Percentiles rank a stretch among this genome's conserved stretches.
phyloP scores from a whole-genome alignment of 805 yeast genomes.

The Candida quercuum region DNA sequence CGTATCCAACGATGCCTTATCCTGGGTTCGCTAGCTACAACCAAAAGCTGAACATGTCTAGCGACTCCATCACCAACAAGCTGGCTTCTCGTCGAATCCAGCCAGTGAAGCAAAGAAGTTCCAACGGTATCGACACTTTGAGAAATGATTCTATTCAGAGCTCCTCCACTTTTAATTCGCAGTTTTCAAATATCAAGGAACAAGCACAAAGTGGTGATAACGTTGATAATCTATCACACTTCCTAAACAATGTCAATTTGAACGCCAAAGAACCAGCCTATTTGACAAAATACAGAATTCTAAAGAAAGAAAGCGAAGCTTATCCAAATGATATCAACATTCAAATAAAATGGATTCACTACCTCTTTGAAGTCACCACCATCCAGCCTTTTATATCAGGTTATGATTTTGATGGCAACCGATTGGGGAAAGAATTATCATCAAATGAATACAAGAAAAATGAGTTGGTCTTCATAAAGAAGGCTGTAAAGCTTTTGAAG shows the following conservation, averaged over 20 bases:
- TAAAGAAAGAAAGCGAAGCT: too few species aligned
- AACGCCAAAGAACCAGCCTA: slow-evolving; percentile 26
- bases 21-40: neutral
- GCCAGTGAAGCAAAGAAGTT: neutral
- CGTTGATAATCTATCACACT: neutral
- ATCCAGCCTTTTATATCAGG: slow-evolving; percentile 35
- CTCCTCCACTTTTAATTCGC: neutral
- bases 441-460: slow-evolving; percentile 43
- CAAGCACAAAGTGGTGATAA: neutral
- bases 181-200: neutral
- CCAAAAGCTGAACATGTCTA: neutral
- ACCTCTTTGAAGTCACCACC: slow-evolving; percentile 43
- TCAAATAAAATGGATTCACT: slow-evolving; percentile 63
- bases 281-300: too few species aligned
- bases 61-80: neutral
- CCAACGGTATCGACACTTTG: neutral
- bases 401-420: slow-evolving; percentile 43
- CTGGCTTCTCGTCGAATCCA: too few species aligned
- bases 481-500: slow-evolving; percentile 55
- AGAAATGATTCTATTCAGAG: neutral
- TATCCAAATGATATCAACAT: slow-evolving; percentile 31
- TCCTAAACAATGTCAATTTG: neutral
- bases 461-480: slow-evolving; percentile 47
- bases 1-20: neutral
- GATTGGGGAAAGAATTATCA: slow-evolving; percentile 31